Percentiles rank a stretch among this genome's conserved stretches.
Conservation (phyloP, 2,329 filamentous ascomycete genomes). For the Fusarium sterilihyphosum region DNA sequence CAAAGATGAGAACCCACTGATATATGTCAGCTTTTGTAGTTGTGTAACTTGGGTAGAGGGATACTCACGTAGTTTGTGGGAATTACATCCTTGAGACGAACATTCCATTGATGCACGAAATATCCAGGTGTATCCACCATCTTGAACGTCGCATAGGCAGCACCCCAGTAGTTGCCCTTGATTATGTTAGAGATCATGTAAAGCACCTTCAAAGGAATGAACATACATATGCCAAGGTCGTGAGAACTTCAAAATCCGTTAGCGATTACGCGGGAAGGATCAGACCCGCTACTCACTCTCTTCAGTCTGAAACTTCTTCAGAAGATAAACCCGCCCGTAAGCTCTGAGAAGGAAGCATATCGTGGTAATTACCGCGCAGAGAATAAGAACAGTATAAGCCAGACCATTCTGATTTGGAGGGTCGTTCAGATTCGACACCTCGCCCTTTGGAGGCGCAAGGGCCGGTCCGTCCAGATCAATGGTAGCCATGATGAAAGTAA, state of each 20-base stretch:
- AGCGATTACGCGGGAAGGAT: not conserved
- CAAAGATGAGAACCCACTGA: constrained; percentile 48
- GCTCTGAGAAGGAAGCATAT: not conserved
- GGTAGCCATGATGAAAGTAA: not conserved
- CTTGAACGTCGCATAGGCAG: constrained; percentile 32
- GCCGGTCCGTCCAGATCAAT: not conserved
- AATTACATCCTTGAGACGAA: constrained; percentile 43
- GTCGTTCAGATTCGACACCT: not conserved
- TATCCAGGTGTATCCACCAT: constrained; percentile 47
- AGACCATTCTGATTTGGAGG: not conserved
- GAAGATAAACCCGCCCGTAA: not conserved
- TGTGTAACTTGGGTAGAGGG: not conserved
- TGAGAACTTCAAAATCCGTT: not conserved
- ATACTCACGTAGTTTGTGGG: constrained; percentile 19
- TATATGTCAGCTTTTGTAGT: not conserved
- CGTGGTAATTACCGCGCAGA: not conserved
- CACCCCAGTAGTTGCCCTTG: constrained; percentile 30
- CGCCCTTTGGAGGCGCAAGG: not conserved
- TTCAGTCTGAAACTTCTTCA: not conserved
- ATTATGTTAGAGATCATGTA: not conserved
- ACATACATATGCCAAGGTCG: not conserved
- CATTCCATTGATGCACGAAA: constrained; percentile 50
- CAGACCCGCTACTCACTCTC: not conserved
- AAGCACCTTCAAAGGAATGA: accelerated
- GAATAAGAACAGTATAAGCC: not conserved